Evolutionary conservation across 257 asterid genomes (phyloP).

Genomic region (Anisodus acutangulus): DNA sequence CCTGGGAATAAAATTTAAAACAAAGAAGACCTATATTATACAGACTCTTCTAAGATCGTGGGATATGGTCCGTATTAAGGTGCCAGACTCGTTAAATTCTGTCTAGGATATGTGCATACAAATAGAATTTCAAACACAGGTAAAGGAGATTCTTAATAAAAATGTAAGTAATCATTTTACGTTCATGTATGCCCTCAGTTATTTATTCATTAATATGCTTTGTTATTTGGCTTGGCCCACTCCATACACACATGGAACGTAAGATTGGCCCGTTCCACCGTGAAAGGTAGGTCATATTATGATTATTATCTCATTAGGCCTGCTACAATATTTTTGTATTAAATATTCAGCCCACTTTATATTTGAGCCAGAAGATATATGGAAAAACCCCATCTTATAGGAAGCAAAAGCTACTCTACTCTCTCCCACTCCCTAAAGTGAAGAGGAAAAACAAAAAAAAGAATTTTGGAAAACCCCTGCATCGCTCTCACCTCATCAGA

Average conservation of each 20-base stretch:
- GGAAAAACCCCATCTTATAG: neutral
- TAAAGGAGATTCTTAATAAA: neutral
- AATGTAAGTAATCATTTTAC: neutral
- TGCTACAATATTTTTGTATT: neutral
- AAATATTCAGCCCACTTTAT: neutral
- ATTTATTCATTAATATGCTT: constrained; percentile 8
- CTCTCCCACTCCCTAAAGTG: neutral
- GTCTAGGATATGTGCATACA: constrained; percentile 20
- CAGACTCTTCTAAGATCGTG: neutral
- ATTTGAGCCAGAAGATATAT: neutral
- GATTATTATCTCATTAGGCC: neutral
- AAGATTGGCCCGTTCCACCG: neutral
- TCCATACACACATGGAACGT: neutral
- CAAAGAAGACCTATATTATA: constrained; percentile 14
- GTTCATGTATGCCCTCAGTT: neutral
- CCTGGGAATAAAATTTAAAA: constrained; percentile 11
- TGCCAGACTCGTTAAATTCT: neutral
- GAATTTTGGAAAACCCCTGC: neutral
- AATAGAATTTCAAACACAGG: neutral
- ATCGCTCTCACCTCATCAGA: neutral
- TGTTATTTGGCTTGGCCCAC: neutral
- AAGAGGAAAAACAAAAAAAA: neutral
- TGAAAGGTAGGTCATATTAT: neutral
- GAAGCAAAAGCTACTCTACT: neutral
- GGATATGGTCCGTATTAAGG: neutral